Evolutionary conservation across 352 stramenopile genomes (phyloP), one percentile per base, ranked within the genome.

Genomic region (Phytophthora quininea): DNA sequence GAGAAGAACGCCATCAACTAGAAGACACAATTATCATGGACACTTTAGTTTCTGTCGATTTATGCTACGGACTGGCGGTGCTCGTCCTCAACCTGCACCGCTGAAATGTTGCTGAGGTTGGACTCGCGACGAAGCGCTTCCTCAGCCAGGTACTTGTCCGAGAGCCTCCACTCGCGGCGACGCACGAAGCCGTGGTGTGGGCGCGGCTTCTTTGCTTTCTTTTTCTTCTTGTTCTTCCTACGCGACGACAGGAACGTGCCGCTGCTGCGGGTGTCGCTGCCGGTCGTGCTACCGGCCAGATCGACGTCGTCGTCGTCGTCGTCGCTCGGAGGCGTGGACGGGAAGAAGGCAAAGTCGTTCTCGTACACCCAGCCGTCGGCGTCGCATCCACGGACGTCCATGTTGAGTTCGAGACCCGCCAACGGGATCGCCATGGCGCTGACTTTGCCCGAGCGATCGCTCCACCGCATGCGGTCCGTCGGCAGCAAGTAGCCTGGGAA

Each of bases 341-440:
- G 73, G 66, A 94, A 94, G 60, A 90, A 80, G 51, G 84, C 85
- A 68, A 96, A 96, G 54, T 96, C 88, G 19, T 86, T 87, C 54
- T 89, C 86, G 62, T 95, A 96, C 15, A 94, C 79, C 88, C 88
- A 96, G 14, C 88, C 88, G 43, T 96, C 83, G 3, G 82, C 77
- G 54, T 96, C 88, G 38, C 83, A 91, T 0, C 79, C 81, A 2
- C 82, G 74, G 0, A 62, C 82, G 37, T 84, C 57, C 55, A 89
- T 40, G 64, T 95, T 83, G 4, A 95, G 63, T 53, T 93, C 81
- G 0, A 95, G 62, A 1, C 84, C 86, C 1, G 81, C 81, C 12
- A 91, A 58, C 32, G 84, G 84, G 54, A 96, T 91, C 15, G 72
- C 72, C 71, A 92, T 86, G 2, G 88, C 86, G 32, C 72, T 91